Evolutionary conservation across 768 basidiomycete species (phyloP).

Genomic region (Panaeolus cyanescens): DNA sequence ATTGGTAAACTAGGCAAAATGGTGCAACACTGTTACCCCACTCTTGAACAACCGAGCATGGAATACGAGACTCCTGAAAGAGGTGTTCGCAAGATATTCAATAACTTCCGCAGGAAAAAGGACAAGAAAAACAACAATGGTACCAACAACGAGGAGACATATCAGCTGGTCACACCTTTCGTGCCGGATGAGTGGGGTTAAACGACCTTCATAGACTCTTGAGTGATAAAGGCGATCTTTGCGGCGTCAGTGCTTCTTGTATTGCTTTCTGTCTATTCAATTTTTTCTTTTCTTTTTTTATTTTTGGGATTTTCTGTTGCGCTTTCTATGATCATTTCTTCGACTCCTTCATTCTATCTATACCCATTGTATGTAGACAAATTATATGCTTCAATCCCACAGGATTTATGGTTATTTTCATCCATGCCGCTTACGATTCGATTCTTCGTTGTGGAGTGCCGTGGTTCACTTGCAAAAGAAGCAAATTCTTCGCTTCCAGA

Average conservation of each 20-base stretch:
- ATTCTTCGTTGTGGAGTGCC: neutral
- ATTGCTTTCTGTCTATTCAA: neutral
- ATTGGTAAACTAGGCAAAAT: slow-evolving; percentile 70
- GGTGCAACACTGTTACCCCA: slow-evolving; percentile 68
- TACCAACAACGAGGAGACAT: slow-evolving; percentile 80
- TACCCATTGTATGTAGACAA: neutral
- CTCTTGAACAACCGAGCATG: slow-evolving; percentile 28
- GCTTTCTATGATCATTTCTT: neutral
- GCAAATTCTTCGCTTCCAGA: neutral
- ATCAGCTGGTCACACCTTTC: slow-evolving; percentile 83
- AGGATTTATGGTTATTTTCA: slow-evolving; percentile 1
- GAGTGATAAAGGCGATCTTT: neutral
- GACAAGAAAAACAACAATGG: slow-evolving; percentile 44
- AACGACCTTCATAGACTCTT: slow-evolving; percentile 6
- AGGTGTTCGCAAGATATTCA: slow-evolving; percentile 46
- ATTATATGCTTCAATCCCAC: neutral
- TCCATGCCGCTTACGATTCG: neutral
- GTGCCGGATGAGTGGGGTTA: slow-evolving; percentile 75
- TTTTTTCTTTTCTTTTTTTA: slow-evolving; percentile 5
- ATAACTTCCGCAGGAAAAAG: slow-evolving; percentile 56
- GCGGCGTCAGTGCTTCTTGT: neutral
- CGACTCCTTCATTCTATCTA: neutral
- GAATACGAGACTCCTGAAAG: slow-evolving; percentile 25
- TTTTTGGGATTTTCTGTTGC: neutral
- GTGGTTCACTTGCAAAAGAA: neutral